Conservation (phyloP, 192 early-diverging fungal species). For the Entomortierella lignicola region DNA sequence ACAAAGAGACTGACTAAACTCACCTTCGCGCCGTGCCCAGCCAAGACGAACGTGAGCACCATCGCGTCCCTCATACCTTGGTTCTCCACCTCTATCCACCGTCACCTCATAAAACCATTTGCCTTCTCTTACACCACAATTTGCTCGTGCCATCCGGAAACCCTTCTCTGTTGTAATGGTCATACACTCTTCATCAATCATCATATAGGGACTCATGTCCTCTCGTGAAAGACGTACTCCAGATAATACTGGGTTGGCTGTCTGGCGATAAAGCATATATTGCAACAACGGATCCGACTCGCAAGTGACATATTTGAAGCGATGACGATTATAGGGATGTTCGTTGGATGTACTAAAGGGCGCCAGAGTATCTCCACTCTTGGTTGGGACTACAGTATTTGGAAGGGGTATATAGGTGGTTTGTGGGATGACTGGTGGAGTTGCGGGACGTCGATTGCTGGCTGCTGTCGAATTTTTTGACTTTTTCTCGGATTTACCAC, state of each 20-base stretch:
- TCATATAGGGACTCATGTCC: slow-evolving; percentile 71
- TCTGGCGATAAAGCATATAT: slow-evolving; percentile 61
- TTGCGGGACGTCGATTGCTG: slow-evolving; percentile 18
- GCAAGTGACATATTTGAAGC: slow-evolving; percentile 72
- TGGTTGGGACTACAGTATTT: slow-evolving; percentile 36
- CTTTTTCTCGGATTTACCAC: slow-evolving; percentile 27
- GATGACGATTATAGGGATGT: slow-evolving; percentile 68
- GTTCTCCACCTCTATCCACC: slow-evolving; percentile 60
- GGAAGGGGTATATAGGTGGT: slow-evolving; percentile 48
- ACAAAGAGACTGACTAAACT: too few species aligned
- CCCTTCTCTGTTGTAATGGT: slow-evolving; percentile 73
- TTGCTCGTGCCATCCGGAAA: slow-evolving; percentile 72
- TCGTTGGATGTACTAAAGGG: slow-evolving; percentile 58
- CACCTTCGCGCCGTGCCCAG: slow-evolving; percentile 73
- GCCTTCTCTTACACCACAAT: slow-evolving; percentile 69
- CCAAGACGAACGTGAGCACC: slow-evolving; percentile 74
- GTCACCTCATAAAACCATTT: slow-evolving; percentile 73
- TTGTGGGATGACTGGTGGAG: slow-evolving; percentile 12
- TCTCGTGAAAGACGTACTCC: slow-evolving; percentile 62
- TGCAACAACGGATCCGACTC: slow-evolving; percentile 60
- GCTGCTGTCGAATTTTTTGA: slow-evolving; percentile 1
- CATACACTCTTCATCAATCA: slow-evolving; percentile 64
- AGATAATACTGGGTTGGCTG: slow-evolving; percentile 52
- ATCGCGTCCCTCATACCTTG: slow-evolving; percentile 53
- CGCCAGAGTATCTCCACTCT: slow-evolving; percentile 32